Base-by-base conservation (phyloP, 2,329 filamentous ascomycete genomes). In the Sclerotiophoma versabilis region DNA sequence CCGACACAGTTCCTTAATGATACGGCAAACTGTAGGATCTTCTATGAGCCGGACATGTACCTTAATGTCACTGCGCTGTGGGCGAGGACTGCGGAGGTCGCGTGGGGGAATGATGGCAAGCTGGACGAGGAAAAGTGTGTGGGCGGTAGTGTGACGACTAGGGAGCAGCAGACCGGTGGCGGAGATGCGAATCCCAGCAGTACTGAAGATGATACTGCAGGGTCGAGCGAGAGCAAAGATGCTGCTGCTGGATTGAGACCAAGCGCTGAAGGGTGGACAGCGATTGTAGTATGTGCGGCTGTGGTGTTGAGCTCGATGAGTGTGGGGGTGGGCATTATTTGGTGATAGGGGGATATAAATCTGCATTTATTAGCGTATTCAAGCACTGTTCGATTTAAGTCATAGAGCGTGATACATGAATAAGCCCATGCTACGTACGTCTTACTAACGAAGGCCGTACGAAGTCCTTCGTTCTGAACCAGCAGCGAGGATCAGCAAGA, bases 1-100 rank as follows among this genome's bases (percentile, higher is more conserved):
- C 81, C 86, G 12, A 71, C 82, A 14, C 87, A 89, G 60, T 89
- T 88, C 63, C 72, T 83, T 2, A 84, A 85, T 50, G 82, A 87
- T 58, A 79, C 84, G 1, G 83, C 86, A 0, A 82, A 86, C 60
- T 89, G 86, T 59, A 77, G 85, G 5, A 68, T 88, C 11, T 89
- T 81, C 65, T 87, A 83, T 55, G 86, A 85, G 2, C 66, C 77
- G 14, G 70, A 76, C 2, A 86, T 84, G 71, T 70, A 84, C 27
- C 70, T 78, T 3, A 78, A 85, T 52, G 78, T 83, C 2, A 76
- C 76, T 2, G 75, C 71, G n/a, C 64, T 84, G 27, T 88, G 86
- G 86, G 74, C 72, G 25, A 75, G 72, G 53, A 65, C 62, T 3
- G 69, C 67, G 3, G 49, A 61, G 7, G 63, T 69, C 1, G 68